Conservation (phyloP, 2,329 filamentous ascomycete species). For the Rutstroemia sp. region DNA sequence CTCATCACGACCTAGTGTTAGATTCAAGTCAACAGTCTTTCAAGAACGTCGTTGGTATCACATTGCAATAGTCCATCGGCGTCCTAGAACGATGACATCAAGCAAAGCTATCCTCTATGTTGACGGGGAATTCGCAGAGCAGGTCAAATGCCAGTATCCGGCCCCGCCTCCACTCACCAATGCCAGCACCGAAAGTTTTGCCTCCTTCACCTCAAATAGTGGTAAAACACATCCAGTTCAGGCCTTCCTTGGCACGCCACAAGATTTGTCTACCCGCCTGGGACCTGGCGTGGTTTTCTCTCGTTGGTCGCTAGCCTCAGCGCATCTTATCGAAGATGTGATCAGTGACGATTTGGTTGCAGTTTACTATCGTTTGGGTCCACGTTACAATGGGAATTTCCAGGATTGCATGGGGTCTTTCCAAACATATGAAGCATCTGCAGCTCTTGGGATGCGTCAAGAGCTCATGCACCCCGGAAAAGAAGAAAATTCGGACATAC, state of each 20-base stretch:
- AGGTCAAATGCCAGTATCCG: constrained; percentile 84
- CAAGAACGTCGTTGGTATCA: constrained; percentile 83
- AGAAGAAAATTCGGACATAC: constrained; percentile 85
- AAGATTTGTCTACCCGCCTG: constrained; percentile 70
- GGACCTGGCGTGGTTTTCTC: constrained; percentile 68
- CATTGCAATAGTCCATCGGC: constrained; percentile 77
- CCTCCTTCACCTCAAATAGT: constrained; percentile 57
- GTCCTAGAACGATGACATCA: constrained; percentile 64
- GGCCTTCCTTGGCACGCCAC: constrained; percentile 87
- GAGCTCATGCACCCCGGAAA: constrained; percentile 85
- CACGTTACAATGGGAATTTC: constrained; percentile 90
- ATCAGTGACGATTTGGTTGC: constrained; percentile 87
- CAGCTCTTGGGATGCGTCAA: constrained; percentile 82
- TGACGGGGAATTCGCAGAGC: constrained; percentile 88
- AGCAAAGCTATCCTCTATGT: constrained; percentile 85
- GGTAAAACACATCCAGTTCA: constrained; percentile 64
- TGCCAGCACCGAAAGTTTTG: constrained; percentile 58
- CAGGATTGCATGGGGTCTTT: constrained; percentile 95
- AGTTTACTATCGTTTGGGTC: constrained; percentile 83
- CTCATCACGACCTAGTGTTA: constrained; percentile 77
- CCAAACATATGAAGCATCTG: constrained; percentile 91
- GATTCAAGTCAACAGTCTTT: constrained; percentile 82
- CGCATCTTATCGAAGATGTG: constrained; percentile 79
- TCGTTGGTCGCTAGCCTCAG: constrained; percentile 83
- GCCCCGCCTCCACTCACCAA: constrained; percentile 60